Conservation (phyloP, 129 eudicot species). For the Tagetes erecta region DNA sequence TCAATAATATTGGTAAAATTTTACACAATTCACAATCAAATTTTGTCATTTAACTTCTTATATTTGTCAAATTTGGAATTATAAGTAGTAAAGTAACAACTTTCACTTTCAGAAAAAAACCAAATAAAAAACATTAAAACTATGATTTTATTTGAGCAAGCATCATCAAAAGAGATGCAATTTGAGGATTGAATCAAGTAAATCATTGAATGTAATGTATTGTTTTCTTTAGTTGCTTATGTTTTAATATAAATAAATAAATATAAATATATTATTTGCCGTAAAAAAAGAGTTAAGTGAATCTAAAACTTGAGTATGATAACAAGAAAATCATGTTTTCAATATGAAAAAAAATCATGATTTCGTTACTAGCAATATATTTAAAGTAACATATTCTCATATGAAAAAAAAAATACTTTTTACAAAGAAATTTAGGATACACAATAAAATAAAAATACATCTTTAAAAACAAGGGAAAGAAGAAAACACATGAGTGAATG, state of each 20-base stretch:
- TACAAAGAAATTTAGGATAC: neutral
- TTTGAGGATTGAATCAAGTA: neutral
- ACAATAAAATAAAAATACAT: neutral
- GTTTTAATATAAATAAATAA: too few species aligned
- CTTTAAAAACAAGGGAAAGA: neutral
- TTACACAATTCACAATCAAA: neutral
- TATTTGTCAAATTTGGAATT: neutral
- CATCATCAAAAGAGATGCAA: neutral
- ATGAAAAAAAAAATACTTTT: too few species aligned
- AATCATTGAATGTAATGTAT: neutral
- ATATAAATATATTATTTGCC: too few species aligned
- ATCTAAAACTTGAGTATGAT: neutral
- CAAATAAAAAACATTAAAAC: neutral
- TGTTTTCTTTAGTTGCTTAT: too few species aligned
- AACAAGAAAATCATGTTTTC: neutral
- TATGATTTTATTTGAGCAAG: too few species aligned
- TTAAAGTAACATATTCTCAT: too few species aligned
- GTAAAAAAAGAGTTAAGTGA: neutral
- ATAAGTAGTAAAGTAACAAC: slow-evolving; percentile 4
- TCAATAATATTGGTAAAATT: neutral
- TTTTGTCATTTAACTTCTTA: too few species aligned
- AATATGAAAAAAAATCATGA: neutral
- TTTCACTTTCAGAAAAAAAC: neutral
- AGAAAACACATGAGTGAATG: neutral
- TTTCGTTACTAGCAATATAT: too few species aligned